Conservation (phyloP, 2,329 filamentous ascomycete species). For the Exophiala xenobiotica region DNA sequence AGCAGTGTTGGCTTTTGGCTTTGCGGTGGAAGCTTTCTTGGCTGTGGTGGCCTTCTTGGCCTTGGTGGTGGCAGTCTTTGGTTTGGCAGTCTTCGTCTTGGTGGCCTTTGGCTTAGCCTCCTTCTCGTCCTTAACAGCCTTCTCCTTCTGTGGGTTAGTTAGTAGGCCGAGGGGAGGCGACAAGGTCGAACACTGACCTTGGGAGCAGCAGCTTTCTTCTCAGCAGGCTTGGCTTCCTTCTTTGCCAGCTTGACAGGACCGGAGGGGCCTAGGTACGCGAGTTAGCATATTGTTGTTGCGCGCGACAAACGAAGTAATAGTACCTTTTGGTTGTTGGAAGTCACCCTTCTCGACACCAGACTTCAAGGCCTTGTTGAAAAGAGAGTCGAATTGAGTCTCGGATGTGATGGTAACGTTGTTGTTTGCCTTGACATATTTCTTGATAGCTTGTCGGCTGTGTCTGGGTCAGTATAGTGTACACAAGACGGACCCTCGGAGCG, state of each 20-base stretch:
- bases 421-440: constrained; percentile 73
- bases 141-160: constrained; percentile 30
- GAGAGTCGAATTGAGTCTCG: constrained; percentile 63
- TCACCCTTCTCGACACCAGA: constrained; percentile 80
- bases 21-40: constrained; percentile 55
- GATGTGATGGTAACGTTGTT: constrained; percentile 64
- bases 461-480: constrained; percentile 24
- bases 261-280: constrained; percentile 62
- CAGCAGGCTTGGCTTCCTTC: constrained; percentile 60
- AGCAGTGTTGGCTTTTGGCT: constrained; percentile 54
- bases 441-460: constrained; percentile 66
- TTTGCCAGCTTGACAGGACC: constrained; percentile 91
- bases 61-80: constrained; percentile 49
- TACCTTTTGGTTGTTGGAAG: constrained; percentile 90
- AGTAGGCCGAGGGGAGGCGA: constrained; percentile 8
- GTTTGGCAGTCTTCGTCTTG: constrained; percentile 39
- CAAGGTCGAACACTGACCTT: constrained; percentile 30
- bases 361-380: constrained; percentile 84
- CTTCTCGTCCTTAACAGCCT: constrained; percentile 29
- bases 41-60: constrained; percentile 52
- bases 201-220: constrained; percentile 38
- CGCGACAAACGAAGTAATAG: no score
- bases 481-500: constrained; percentile 15
- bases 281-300: no score
- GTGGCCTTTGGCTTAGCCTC: constrained; percentile 36